These are phyloP conservation scores for Nakaseomyces kungkrabaensis DNA, from an alignment of 1,139 yeast species.

Conservation along the genomic window DNA sequence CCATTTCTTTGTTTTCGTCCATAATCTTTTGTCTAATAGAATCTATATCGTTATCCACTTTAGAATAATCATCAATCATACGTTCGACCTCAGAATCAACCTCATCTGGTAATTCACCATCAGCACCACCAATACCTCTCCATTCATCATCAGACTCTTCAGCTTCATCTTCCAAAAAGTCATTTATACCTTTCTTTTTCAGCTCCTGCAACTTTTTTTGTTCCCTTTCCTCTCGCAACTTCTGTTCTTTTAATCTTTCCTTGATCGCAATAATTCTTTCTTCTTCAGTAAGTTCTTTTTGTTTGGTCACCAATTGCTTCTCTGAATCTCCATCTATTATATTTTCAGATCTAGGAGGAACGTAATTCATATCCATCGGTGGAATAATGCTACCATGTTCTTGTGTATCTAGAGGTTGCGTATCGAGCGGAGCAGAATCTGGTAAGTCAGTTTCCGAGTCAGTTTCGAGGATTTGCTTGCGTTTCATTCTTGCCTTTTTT, in stretches of 20 bases:
- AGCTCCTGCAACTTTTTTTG: constrained; percentile 34
- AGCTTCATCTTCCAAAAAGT: constrained; percentile 52
- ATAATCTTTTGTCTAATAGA: constrained; percentile 53
- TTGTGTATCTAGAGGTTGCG: not conserved
- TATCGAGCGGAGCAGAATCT: not conserved
- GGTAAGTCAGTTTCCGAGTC: not conserved
- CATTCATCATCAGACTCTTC: constrained; percentile 96
- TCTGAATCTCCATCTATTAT: not conserved
- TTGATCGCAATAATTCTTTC: constrained; percentile 3
- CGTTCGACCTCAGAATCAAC: constrained; percentile 72
- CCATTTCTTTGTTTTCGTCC: constrained; percentile 60
- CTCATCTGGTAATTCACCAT: constrained; percentile 57
- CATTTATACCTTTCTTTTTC: constrained; percentile 26
- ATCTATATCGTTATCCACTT: constrained; percentile 48
- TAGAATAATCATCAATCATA: constrained; percentile 68
- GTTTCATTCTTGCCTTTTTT: not conserved
- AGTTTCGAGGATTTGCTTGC: not conserved
- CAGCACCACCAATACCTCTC: constrained; percentile 81
- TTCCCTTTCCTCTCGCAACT: constrained; percentile 34
- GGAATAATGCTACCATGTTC: not conserved
- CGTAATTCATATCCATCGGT: not conserved
- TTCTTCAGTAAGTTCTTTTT: constrained; percentile 6
- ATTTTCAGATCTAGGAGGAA: not conserved
- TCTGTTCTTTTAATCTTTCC: constrained; percentile 10
- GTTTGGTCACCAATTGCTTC: not conserved